Conservation (phyloP, 140 eudicot species). For the Eryngium alpinum region DNA sequence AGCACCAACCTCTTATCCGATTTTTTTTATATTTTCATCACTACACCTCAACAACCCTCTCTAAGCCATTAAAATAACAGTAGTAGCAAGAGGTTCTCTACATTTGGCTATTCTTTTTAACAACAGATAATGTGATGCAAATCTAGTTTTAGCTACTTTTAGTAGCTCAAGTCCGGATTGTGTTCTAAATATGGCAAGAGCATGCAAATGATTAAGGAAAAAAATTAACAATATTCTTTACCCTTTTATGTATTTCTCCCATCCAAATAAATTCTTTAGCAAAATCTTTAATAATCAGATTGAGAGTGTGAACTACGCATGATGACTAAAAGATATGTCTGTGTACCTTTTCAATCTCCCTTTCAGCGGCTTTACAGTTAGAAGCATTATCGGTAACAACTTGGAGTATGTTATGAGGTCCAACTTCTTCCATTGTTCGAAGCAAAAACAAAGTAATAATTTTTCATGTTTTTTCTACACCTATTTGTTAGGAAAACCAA, state of each 20-base stretch:
- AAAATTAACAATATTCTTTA: neutral
- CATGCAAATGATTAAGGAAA: neutral
- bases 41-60: neutral
- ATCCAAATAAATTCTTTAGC: constrained; percentile 5
- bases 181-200: neutral
- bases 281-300: constrained; percentile 12
- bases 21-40: neutral
- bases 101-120: constrained; percentile 5
- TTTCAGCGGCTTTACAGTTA: neutral
- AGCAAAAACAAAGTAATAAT: neutral
- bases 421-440: neutral
- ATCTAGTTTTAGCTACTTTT: constrained; percentile 22
- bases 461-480: neutral
- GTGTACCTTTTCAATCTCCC: constrained; percentile 18
- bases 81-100: neutral
- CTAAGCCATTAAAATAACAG: neutral
- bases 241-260: neutral
- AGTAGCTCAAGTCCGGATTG: constrained; percentile 6
- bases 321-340: constrained; percentile 7
- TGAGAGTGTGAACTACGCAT: constrained; percentile 17
- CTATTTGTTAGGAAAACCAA: too few species aligned
- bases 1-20: neutral
- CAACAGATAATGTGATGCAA: constrained; percentile 14
- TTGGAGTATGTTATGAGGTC: neutral
- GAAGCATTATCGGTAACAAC: neutral